These are phyloP conservation scores for Picea sitchensis DNA, from an alignment of 75 land plant genomes.

Conservation along the genomic window DNA sequence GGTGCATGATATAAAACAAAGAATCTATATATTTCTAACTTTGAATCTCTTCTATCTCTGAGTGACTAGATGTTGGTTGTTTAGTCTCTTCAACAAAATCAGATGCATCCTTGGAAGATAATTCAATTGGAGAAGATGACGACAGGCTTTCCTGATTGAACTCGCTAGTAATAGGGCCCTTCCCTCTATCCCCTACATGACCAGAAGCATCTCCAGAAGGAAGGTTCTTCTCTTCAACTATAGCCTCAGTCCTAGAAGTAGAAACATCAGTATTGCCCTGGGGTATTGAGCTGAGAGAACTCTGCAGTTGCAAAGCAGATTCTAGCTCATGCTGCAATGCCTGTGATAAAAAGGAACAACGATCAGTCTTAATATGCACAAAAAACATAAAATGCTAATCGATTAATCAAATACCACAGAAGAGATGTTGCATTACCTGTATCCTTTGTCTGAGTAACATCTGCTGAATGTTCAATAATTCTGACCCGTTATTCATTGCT, in stretches of 20 bases:
- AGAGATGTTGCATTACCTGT: background rate
- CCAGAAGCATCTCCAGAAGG: background rate
- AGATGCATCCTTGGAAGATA: background rate
- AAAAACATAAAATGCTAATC: background rate
- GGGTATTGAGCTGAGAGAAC: background rate
- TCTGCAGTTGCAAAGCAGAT: slow-evolving; percentile 4
- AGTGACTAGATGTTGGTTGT: slow-evolving; percentile 7
- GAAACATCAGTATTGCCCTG: slow-evolving; percentile 1
- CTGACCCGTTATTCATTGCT: background rate
- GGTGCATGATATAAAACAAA: background rate
- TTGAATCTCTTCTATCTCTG: slow-evolving; percentile 1
- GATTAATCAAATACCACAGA: background rate
- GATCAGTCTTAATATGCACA: background rate
- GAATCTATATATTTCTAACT: background rate
- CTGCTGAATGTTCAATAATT: slow-evolving; percentile 3
- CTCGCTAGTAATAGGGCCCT: background rate
- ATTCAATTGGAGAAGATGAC: background rate
- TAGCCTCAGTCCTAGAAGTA: background rate
- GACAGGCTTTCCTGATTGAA: background rate
- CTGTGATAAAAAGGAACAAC: background rate
- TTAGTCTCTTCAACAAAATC: background rate
- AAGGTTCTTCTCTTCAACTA: background rate
- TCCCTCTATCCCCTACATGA: background rate
- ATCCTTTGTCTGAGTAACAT: slow-evolving; percentile 10
- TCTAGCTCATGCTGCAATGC: slow-evolving; percentile 10